Base-by-base conservation (phyloP, 495 filamentous ascomycete genomes). In the Annulohypoxylon maeteangense region DNA sequence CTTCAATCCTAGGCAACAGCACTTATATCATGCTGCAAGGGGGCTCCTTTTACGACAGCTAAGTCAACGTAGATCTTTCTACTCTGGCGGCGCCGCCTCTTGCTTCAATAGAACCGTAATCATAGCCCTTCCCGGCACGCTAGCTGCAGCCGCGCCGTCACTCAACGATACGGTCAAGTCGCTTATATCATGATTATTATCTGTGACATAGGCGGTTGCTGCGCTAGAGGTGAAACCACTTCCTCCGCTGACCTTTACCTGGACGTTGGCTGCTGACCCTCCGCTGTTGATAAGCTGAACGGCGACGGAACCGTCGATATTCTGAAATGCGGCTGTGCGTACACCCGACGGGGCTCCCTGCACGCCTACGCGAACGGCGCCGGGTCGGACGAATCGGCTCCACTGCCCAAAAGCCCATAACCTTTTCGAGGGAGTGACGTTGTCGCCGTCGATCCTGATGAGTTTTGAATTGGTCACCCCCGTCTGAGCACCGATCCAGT, bases 401-500 rank as follows among this genome's bases (percentile, higher is more conserved):
- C 78, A 85, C 29, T 83, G 77, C 0, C 76, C 85, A 65, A 84
- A 80, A 0, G 84, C 84, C 85, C 84, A 88, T 20, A 87, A 75
- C 4, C 84, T 74, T 68, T 82, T 83, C 1, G 71, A 76, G 8
- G 77, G 63, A 7, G 79, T 75, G 27, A 81, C 76, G 7, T 42
- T 69, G 3, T 75, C 50, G 36, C 73, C 74, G 62, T 69, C 67
- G 16, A 84, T 68, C 6, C 77, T 78, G 18, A 85, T 72, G 34
- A 85, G 80, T 56, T 85, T 81, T 11, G 74, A 75, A 62, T 83
- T 80, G 0, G 78, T 79, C 22, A 79, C 72, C 53, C 76, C 77
- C 23, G 77, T 77, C 68, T 85, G 80, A 25, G 75, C 78, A 23
- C 86, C 85, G 48, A 84, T 78, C 86, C 86, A 88, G 74, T 86